Conservation (phyloP, 2,329 filamentous ascomycete genomes). For the Phialophora tarda region DNA sequence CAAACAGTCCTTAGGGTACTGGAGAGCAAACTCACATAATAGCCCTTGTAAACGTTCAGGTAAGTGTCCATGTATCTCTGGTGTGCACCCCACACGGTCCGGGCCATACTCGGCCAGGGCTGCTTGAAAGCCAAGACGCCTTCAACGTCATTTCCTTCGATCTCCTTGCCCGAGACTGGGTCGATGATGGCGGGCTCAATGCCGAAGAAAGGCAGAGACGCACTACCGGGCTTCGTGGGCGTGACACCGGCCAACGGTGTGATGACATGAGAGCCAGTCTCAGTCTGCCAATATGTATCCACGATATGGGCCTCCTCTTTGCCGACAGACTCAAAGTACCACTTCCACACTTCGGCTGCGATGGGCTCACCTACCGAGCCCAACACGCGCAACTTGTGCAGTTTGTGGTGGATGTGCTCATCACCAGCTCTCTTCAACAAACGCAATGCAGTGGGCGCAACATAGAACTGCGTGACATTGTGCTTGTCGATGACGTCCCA, state of each 20-base stretch:
- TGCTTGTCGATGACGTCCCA: constrained; percentile 98
- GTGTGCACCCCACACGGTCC: constrained; percentile 96
- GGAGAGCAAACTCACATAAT: constrained; percentile 75
- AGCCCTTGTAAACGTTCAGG: constrained; percentile 95
- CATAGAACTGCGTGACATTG: constrained; percentile 96
- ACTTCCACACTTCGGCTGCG: constrained; percentile 98
- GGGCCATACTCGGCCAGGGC: constrained; percentile 97
- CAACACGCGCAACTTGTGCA: constrained; percentile 86
- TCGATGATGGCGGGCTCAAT: constrained; percentile 98
- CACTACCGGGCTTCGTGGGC: constrained; percentile 94
- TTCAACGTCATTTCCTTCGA: constrained; percentile 94
- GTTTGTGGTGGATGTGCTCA: constrained; percentile 84
- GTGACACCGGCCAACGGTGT: constrained; percentile 90
- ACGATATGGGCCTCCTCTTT: constrained; percentile 92
- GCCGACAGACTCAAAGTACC: constrained; percentile 95
- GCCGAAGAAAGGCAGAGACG: constrained; percentile 96
- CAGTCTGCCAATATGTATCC: constrained; percentile 99
- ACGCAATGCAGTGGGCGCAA: constrained; percentile 90
- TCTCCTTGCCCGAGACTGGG: constrained; percentile 90
- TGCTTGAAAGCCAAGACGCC: constrained; percentile 97
- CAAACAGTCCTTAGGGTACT: not conserved
- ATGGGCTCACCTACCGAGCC: constrained; percentile 98
- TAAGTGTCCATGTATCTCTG: constrained; percentile 99
- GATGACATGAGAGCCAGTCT: constrained; percentile 96
- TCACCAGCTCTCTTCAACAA: constrained; percentile 94